Conservation (phyloP, 129 eudicot species). For the Oenanthe sinensis region DNA sequence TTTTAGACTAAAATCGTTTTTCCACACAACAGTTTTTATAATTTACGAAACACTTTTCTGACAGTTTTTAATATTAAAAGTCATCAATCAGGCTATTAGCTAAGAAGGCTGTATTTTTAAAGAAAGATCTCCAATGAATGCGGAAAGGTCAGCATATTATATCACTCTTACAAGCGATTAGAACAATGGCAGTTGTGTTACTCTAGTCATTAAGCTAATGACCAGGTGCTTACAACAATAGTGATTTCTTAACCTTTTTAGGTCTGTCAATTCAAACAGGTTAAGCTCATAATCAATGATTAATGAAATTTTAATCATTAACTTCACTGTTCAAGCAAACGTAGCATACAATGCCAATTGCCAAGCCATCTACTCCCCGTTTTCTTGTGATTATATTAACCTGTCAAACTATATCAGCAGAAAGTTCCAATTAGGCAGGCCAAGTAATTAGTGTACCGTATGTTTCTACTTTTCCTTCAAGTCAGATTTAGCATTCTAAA, state of each 20-base stretch:
- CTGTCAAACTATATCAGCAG: background rate
- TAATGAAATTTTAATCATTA: background rate
- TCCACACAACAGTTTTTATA: no score
- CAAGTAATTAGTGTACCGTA: background rate
- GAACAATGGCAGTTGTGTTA: background rate
- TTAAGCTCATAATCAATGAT: background rate
- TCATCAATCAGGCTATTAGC: no score
- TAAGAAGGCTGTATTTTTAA: no score
- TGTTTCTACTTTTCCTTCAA: background rate
- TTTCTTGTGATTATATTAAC: background rate
- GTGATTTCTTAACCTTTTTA: background rate
- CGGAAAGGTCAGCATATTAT: background rate
- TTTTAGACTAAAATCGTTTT: no score
- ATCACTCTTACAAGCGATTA: background rate
- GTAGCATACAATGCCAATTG: conserved; percentile 9
- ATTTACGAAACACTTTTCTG: no score
- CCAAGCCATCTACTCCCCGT: conserved; percentile 3
- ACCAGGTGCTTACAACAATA: background rate
- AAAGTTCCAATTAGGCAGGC: background rate
- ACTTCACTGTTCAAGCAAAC: background rate
- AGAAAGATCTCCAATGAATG: no score
- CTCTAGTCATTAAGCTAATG: background rate
- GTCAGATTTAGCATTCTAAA: background rate
- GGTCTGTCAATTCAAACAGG: background rate
- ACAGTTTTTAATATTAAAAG: no score